phyloP scores from a whole-genome alignment of 768 basidiomycete genomes.

The Boletus sensibilis region DNA sequence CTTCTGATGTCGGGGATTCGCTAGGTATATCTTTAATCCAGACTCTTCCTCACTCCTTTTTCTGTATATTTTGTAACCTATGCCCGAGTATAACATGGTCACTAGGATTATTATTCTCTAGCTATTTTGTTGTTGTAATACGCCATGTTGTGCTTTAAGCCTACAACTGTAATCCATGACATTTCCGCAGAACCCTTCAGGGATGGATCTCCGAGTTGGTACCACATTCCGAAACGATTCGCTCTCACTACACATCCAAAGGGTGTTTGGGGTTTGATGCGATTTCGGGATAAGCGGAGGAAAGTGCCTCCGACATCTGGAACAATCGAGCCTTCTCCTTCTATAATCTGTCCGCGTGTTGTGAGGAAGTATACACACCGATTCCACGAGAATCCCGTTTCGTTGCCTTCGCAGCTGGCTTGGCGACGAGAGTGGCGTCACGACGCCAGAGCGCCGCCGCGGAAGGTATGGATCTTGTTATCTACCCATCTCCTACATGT shows the following conservation, averaged over 20 bases:
- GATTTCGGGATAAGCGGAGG: constrained; percentile 3
- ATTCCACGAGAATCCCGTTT: constrained; percentile 9
- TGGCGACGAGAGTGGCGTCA: background rate
- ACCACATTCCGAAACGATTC: too few relatives aligned
- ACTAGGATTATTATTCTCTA: constrained; percentile 9
- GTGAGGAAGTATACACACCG: background rate
- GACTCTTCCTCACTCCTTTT: background rate
- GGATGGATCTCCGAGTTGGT: background rate
- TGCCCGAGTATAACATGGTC: constrained; percentile 12
- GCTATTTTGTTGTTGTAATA: constrained; percentile 15
- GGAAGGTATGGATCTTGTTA: background rate
- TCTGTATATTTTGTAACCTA: constrained; percentile 26
- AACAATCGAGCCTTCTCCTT: background rate
- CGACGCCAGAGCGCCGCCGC: background rate
- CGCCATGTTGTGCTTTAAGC: constrained; percentile 2
- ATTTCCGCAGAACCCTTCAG: background rate
- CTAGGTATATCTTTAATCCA: background rate
- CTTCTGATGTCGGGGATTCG: constrained; percentile 17
- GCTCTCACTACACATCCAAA: background rate
- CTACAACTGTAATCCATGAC: constrained; percentile 8
- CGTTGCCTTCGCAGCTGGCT: background rate
- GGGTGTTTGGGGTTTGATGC: background rate
- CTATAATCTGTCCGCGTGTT: background rate
- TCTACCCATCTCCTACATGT: too few relatives aligned
- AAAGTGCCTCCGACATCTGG: background rate